A percentile compares a stretch with the other conserved stretches of the same genome.
phyloP scores from a whole-genome alignment of 441 rosid species.

The Brassica balearica region DNA sequence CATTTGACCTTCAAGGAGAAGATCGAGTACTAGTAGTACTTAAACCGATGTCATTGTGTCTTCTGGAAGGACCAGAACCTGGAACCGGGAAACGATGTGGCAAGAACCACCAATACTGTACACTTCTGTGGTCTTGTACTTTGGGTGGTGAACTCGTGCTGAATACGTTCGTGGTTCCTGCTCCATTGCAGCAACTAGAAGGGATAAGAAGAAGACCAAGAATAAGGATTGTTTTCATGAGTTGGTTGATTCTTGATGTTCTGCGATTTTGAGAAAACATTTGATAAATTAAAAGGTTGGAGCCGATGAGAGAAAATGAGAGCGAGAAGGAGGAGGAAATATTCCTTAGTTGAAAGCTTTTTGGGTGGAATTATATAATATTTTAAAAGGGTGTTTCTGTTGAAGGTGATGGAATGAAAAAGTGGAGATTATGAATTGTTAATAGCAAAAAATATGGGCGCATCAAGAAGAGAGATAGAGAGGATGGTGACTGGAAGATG shows the following conservation, averaged over 20 bases:
- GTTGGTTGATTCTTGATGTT: conserved; percentile 32
- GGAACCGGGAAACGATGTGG: conserved; percentile 80
- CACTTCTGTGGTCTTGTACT: conserved; percentile 33
- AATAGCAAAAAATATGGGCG: conserved; percentile 47
- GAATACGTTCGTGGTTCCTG: conserved; percentile 43
- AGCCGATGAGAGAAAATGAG: conserved; percentile 7
- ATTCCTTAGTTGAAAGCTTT: conserved; percentile 17
- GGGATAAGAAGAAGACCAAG: conserved; percentile 17
- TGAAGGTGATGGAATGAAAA: conserved; percentile 33
- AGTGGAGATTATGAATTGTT: conserved; percentile 36
- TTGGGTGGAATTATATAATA: conserved; percentile 14
- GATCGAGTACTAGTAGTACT: background rate
- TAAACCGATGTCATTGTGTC: conserved; percentile 56
- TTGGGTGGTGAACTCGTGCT: conserved; percentile 30
- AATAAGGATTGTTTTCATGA: conserved; percentile 9
- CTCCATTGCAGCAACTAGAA: conserved; percentile 33
- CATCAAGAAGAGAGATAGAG: conserved; percentile 21
- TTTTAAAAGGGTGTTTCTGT: conserved; percentile 18
- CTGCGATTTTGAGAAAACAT: conserved; percentile 29
- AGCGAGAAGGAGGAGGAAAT: conserved; percentile 7
- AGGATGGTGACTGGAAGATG: conserved; percentile 41
- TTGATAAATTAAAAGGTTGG: conserved; percentile 4
- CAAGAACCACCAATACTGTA: conserved; percentile 61
- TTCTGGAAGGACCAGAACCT: conserved; percentile 86
- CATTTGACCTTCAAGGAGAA: background rate